Conservation (phyloP, 2,329 filamentous ascomycete genomes). For the Pseudogymnoascus verrucosus region DNA sequence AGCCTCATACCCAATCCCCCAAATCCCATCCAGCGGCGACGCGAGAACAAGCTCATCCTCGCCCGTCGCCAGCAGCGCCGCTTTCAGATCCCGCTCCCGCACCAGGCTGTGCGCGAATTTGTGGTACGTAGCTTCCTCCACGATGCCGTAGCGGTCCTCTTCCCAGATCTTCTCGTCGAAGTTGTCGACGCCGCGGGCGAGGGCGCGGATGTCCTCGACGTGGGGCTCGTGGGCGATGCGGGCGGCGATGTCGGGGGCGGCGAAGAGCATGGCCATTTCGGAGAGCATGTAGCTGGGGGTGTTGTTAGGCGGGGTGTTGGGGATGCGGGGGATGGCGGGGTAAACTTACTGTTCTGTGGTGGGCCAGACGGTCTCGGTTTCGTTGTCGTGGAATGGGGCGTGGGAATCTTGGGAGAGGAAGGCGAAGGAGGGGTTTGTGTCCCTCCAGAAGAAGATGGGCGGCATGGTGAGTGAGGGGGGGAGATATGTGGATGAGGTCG, state of each 20-base stretch:
- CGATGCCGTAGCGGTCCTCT: conserved; percentile 43
- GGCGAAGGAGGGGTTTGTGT: conserved; percentile 39
- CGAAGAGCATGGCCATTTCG: conserved; percentile 43
- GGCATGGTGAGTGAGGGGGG: background rate
- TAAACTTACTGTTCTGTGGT: conserved; percentile 43
- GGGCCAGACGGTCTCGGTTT: conserved; percentile 32
- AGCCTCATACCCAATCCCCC: conserved; percentile 56
- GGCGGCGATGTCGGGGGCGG: conserved; percentile 35
- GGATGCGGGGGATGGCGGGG: background rate
- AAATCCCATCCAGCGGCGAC: conserved; percentile 51
- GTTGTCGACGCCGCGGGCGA: conserved; percentile 46
- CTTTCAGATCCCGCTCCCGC: conserved; percentile 35
- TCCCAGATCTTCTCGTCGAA: conserved; percentile 48
- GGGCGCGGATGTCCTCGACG: conserved; percentile 41
- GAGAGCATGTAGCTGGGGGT: conserved; percentile 45
- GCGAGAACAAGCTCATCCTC: conserved; percentile 55
- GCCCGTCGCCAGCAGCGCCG: conserved; percentile 48
- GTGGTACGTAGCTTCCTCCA: conserved; percentile 47
- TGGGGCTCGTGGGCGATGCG: conserved; percentile 40
- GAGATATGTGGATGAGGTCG: background rate
- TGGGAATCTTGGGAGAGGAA: conserved; percentile 58
- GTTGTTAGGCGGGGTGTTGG: background rate
- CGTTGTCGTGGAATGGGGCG: conserved; percentile 38
- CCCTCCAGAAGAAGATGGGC: conserved; percentile 39
- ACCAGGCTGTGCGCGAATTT: conserved; percentile 44